Evolutionary conservation across 1,139 yeast species (phyloP).

Genomic region (Kodamaea ohmeri): DNA sequence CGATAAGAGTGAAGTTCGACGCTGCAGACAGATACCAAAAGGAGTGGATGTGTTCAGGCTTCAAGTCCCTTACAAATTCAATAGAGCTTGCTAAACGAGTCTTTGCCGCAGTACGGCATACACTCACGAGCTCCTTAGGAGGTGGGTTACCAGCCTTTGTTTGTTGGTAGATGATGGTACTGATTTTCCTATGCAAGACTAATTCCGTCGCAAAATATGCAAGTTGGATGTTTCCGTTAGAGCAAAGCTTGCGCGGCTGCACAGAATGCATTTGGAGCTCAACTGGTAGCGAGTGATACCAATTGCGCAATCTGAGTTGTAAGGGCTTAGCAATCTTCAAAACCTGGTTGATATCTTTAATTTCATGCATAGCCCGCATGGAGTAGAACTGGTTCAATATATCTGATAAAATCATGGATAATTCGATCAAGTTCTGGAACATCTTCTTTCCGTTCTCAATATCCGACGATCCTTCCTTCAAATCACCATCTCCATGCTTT

Average conservation of each 20-base stretch:
- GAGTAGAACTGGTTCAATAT: slow-evolving; percentile 70
- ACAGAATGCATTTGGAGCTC: slow-evolving; percentile 64
- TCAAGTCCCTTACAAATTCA: slow-evolving; percentile 71
- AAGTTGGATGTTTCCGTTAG: slow-evolving; percentile 74
- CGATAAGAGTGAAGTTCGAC: slow-evolving; percentile 74
- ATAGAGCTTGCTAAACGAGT: slow-evolving; percentile 78
- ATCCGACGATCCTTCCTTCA: slow-evolving; percentile 62
- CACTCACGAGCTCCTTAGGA: slow-evolving; percentile 55
- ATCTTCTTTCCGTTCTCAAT: slow-evolving; percentile 69
- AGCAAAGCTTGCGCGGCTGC: slow-evolving; percentile 58
- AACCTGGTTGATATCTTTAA: slow-evolving; percentile 61
- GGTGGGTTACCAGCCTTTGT: slow-evolving; percentile 43
- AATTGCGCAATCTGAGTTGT: slow-evolving; percentile 70
- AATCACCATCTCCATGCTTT: slow-evolving; percentile 55
- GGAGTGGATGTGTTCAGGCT: slow-evolving; percentile 78
- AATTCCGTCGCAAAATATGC: slow-evolving; percentile 88
- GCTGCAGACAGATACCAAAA: slow-evolving; percentile 88
- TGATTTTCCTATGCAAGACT: slow-evolving; percentile 77
- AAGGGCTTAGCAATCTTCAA: slow-evolving; percentile 79
- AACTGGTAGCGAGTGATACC: slow-evolving; percentile 80
- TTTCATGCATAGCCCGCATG: slow-evolving; percentile 56
- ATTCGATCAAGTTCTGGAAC: slow-evolving; percentile 65
- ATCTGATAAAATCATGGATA: slow-evolving; percentile 70
- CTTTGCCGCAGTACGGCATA: slow-evolving; percentile 81
- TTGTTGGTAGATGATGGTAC: slow-evolving; percentile 52